Conservation (phyloP, 2,329 filamentous ascomycete genomes). For the Clonostachys solani region DNA sequence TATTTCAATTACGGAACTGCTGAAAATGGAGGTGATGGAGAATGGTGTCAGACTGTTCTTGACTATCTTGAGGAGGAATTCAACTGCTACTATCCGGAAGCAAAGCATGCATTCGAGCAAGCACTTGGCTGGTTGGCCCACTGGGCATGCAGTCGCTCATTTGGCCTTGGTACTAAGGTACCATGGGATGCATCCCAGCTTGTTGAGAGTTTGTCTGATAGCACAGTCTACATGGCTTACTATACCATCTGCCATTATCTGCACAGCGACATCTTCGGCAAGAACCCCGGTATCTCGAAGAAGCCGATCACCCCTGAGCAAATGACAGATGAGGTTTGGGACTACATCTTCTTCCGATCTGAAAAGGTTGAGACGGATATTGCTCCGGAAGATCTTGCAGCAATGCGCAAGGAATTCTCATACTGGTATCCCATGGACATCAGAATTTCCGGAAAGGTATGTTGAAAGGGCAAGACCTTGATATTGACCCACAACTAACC, state of each 20-base stretch:
- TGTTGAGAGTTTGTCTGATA: slow-evolving; percentile 89
- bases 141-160: slow-evolving; percentile 92
- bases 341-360: slow-evolving; percentile 83
- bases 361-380: slow-evolving; percentile 70
- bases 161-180: slow-evolving; percentile 87
- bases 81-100: slow-evolving; percentile 76
- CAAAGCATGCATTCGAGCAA: slow-evolving; percentile 76
- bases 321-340: slow-evolving; percentile 94
- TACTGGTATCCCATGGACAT: slow-evolving; percentile 97
- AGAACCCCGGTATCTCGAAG: slow-evolving; percentile 61
- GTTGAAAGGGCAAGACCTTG: no score
- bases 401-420: slow-evolving; percentile 86
- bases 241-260: slow-evolving; percentile 65
- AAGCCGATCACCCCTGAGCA: slow-evolving; percentile 65
- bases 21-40: slow-evolving; percentile 59
- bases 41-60: slow-evolving; percentile 75
- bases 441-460: slow-evolving; percentile 72
- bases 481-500: not conserved
- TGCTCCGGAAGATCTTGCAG: slow-evolving; percentile 65
- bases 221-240: slow-evolving; percentile 87
- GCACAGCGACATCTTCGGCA: slow-evolving; percentile 83
- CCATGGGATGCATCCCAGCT: slow-evolving; percentile 91
- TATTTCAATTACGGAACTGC: slow-evolving; percentile 73
- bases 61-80: slow-evolving; percentile 68
- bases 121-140: slow-evolving; percentile 90